Conservation (phyloP, 306 rosid genomes). For the Abrus precatorius region DNA sequence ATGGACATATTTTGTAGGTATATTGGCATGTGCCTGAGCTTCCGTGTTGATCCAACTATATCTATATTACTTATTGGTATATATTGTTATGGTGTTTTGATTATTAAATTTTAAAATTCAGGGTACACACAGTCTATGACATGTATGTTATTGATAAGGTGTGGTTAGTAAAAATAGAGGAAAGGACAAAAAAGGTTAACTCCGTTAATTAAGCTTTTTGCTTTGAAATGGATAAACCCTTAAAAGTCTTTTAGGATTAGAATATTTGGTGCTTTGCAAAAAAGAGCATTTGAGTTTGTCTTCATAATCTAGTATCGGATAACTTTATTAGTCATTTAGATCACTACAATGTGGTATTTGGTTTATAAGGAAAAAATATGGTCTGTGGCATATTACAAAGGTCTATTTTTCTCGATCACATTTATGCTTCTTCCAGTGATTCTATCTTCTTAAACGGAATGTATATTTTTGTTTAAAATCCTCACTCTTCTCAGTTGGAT, state of each 20-base stretch:
- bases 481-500: conserved; percentile 38
- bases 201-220: conserved; percentile 32
- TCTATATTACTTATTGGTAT: background rate
- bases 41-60: background rate
- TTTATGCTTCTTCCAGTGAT: conserved; percentile 32
- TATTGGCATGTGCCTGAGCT: background rate
- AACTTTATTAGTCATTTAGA: conserved; percentile 1
- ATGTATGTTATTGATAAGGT: conserved; percentile 7
- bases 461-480: conserved; percentile 22
- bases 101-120: conserved; percentile 16
- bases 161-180: conserved; percentile 17
- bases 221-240: conserved; percentile 24
- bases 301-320: background rate
- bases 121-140: background rate
- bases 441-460: conserved; percentile 21
- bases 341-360: background rate
- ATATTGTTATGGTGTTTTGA: background rate
- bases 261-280: conserved; percentile 18
- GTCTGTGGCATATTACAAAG: conserved; percentile 4
- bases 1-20: conserved; percentile 3
- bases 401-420: conserved; percentile 6
- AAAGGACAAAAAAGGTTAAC: background rate
- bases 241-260: conserved; percentile 27
- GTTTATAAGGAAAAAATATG: background rate
- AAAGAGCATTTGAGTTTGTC: conserved; percentile 27